Evolutionary conservation across 2,329 filamentous ascomycete genomes (phyloP), one percentile per base, ranked within the genome.

Genomic region (Huntiella moniliformis): DNA sequence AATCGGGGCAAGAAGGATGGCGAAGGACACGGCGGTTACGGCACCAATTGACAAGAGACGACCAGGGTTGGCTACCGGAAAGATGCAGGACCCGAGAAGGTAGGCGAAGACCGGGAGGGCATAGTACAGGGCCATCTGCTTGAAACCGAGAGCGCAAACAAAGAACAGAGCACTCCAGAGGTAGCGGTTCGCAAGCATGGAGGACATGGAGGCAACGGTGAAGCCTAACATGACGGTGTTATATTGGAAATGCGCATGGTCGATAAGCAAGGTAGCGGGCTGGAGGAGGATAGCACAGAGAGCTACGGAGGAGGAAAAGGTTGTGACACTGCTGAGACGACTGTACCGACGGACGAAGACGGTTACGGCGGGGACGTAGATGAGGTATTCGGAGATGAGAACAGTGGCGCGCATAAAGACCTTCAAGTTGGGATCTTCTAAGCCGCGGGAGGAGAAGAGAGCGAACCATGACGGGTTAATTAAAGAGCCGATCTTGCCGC

Each of bases 101-200:
- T 87, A 98, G 31, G 85, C 81, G 59, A 96, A 96, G 48, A 96
- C 79, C 15, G 80, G 79, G 11, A 92, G 87, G 3, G 92, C 86
- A 61, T 95, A 98, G 65, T 96, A 98, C 12, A 98, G 70, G 1
- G 88, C 88, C 92, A 98, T 98, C 61, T 98, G 91, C 67, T 98
- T 98, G 69, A 96, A 98, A 4, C 85, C 85, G n/a, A 98, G 67
- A 3, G 88, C 83, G 12, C 74, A 76, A 5, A 98, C 91, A 55
- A 98, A 98, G 65, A 94, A 94, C 49, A 94, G 74, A 51, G 84
- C 86, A 18, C 83, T 76, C 86, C 88, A 95, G 51, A 92, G 72
- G 55, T 79, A 79, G 42, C 86, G 74, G 3, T 83, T 83, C 3
- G 86, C 85, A 43, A 94, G 62, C 63, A 96, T 81, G 59, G 82